These are phyloP conservation scores for Trichophyton mentagrophytes DNA, from an alignment of 2,329 filamentous ascomycete genomes.

Conservation along the genomic window DNA sequence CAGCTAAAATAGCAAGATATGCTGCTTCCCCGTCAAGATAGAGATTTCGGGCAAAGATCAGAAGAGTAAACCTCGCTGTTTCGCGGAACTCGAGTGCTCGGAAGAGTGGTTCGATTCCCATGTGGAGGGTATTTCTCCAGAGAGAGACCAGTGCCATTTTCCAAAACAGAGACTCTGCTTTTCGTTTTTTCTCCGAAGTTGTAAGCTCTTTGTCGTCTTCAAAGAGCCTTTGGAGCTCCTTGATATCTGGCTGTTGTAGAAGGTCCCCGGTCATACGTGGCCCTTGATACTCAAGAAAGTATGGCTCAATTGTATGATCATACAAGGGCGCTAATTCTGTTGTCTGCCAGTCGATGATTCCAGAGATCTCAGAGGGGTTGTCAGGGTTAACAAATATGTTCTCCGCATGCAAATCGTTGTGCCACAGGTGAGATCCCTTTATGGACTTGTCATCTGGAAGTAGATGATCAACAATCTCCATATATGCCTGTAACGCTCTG, in stretches of 20 bases:
- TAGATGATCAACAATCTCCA: slow-evolving; percentile 23
- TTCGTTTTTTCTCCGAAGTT: background rate
- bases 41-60: slow-evolving; percentile 2
- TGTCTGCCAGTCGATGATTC: slow-evolving; percentile 20
- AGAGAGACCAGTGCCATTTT: slow-evolving; percentile 2
- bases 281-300: slow-evolving; percentile 19
- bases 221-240: background rate
- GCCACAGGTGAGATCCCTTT: slow-evolving; percentile 25
- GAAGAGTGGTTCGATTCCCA: slow-evolving; percentile 2
- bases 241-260: background rate
- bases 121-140: background rate
- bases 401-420: slow-evolving; percentile 28
- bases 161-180: slow-evolving; percentile 1
- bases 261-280: slow-evolving; percentile 5
- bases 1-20: background rate
- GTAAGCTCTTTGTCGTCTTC: background rate
- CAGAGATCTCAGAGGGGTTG: slow-evolving; percentile 12
- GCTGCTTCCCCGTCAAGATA: slow-evolving; percentile 3
- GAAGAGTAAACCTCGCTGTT: background rate
- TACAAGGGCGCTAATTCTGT: slow-evolving; percentile 20
- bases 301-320: slow-evolving; percentile 19
- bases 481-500: slow-evolving; percentile 23
- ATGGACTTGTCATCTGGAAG: slow-evolving; percentile 18
- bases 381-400: slow-evolving; percentile 29
- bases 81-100: slow-evolving; percentile 2